These are phyloP conservation scores for Wolfiporia cocos DNA, from an alignment of 1,284 basidiomycete genomes.

Conservation along the genomic window DNA sequence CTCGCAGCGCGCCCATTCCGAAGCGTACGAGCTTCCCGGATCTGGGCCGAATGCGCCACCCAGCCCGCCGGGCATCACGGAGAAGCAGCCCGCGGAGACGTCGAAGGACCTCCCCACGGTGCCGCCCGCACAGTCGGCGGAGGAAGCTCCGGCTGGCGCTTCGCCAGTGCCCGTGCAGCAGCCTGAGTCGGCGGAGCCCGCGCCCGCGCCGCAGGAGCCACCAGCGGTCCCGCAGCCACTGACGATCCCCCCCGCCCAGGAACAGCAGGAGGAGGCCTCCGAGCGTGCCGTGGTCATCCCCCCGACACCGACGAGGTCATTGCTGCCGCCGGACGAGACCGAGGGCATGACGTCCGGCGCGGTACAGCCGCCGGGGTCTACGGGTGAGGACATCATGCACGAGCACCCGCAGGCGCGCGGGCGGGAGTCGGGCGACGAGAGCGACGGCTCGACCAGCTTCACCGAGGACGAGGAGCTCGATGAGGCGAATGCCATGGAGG, in stretches of 20 bases:
- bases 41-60: slow-evolving; percentile 7
- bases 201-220: slow-evolving; percentile 14
- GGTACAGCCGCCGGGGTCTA: slow-evolving; percentile 68
- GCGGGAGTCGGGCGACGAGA: slow-evolving; percentile 35
- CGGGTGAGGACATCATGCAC: slow-evolving; percentile 36
- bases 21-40: slow-evolving; percentile 3
- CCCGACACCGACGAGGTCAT: slow-evolving; percentile 43
- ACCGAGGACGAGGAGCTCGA: slow-evolving; percentile 43
- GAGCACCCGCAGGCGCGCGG: slow-evolving; percentile 29
- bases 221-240: slow-evolving; percentile 21
- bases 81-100: slow-evolving; percentile 26
- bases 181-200: slow-evolving; percentile 12
- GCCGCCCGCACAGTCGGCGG: slow-evolving; percentile 9
- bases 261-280: slow-evolving; percentile 11
- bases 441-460: slow-evolving; percentile 38
- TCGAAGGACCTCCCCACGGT: slow-evolving; percentile 21
- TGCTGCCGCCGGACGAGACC: slow-evolving; percentile 44
- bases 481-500: slow-evolving; percentile 34
- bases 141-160: slow-evolving; percentile 11
- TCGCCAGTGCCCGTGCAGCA: slow-evolving; percentile 13
- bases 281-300: slow-evolving; percentile 40
- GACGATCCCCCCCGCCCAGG: slow-evolving; percentile 19
- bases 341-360: slow-evolving; percentile 63
- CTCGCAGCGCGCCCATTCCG: slow-evolving; percentile 30
- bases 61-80: slow-evolving; percentile 20